phyloP scores from a whole-genome alignment of 2,329 filamentous ascomycete species.

The Ophiostoma sp. region DNA sequence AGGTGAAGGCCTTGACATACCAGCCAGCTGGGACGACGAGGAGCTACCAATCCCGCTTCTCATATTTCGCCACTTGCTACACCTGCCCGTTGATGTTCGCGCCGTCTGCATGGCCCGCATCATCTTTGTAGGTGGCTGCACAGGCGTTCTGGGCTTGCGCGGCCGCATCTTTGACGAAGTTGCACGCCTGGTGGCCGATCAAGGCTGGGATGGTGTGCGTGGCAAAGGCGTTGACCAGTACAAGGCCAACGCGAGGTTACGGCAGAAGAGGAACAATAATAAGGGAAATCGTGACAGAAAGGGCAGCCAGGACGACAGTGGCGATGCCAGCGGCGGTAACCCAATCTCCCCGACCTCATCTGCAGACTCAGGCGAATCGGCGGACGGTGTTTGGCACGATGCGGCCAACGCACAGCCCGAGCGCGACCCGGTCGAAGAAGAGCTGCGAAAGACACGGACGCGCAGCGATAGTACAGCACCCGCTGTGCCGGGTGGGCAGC shows the following conservation, averaged over 20 bases:
- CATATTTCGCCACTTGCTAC: constrained; percentile 72
- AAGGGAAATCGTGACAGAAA: neutral
- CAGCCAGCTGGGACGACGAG: constrained; percentile 75
- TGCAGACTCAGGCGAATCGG: neutral
- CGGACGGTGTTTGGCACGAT: constrained; percentile 41
- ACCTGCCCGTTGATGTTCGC: constrained; percentile 78
- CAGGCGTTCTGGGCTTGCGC: constrained; percentile 76
- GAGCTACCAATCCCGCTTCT: constrained; percentile 77
- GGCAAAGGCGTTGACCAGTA: constrained; percentile 66
- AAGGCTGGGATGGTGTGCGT: constrained; percentile 76
- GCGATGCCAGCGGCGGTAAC: constrained; percentile 22
- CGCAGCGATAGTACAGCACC: constrained; percentile 33
- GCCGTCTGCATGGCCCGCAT: constrained; percentile 86
- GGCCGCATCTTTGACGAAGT: constrained; percentile 76
- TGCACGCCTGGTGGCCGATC: constrained; percentile 60
- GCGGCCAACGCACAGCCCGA: constrained; percentile 51
- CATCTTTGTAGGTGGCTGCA: constrained; percentile 79
- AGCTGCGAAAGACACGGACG: constrained; percentile 46
- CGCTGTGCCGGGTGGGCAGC: constrained; percentile 7
- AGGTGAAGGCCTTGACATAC: constrained; percentile 39
- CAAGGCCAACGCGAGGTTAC: constrained; percentile 47
- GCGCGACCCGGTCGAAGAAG: constrained; percentile 58
- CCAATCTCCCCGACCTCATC: constrained; percentile 14
- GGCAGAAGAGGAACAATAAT: constrained; percentile 27
- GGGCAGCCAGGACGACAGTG: constrained; percentile 32